phyloP scores from a whole-genome alignment of 2,329 filamentous ascomycete genomes.

The Helotiales sp. region DNA sequence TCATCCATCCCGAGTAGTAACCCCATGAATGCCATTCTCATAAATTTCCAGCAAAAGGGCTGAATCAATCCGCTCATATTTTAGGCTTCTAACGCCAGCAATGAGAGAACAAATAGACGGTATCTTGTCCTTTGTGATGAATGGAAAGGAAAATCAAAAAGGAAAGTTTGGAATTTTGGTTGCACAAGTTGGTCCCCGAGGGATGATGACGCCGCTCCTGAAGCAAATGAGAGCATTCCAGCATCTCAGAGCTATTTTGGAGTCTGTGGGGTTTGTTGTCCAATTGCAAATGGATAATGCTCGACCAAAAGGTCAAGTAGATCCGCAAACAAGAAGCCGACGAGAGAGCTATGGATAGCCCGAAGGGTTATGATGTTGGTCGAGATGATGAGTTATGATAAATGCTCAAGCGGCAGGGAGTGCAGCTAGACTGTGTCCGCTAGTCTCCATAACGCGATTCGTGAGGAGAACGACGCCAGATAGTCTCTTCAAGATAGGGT shows the following conservation, averaged over 20 bases:
- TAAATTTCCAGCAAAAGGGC: constrained; percentile 15
- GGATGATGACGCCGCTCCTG: constrained; percentile 19
- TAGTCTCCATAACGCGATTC: constrained; percentile 41
- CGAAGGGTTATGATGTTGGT: constrained; percentile 4
- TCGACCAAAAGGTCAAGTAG: constrained; percentile 33
- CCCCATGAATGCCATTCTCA: constrained; percentile 12
- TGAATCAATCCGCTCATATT: constrained; percentile 18
- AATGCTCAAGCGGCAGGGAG: constrained; percentile 14
- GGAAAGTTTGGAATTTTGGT: constrained; percentile 23
- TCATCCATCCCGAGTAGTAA: constrained; percentile 14
- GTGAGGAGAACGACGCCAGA: constrained; percentile 48
- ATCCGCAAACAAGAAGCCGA: constrained; percentile 32
- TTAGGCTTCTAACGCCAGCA: constrained; percentile 34
- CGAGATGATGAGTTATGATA: constrained; percentile 1
- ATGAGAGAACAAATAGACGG: constrained; percentile 25
- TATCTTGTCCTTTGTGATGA: constrained; percentile 15
- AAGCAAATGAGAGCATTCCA: constrained; percentile 41
- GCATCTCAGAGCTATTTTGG: constrained; percentile 35
- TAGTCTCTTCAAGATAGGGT: constrained; percentile 55
- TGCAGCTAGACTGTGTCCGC: constrained; percentile 11
- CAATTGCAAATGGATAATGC: constrained; percentile 29
- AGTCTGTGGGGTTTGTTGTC: constrained; percentile 24
- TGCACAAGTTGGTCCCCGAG: constrained; percentile 19
- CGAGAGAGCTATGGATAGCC: constrained; percentile 18
- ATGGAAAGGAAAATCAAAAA: constrained; percentile 23